Evolutionary conservation across 805 yeast species (phyloP).

Genomic region (Candida takata): DNA sequence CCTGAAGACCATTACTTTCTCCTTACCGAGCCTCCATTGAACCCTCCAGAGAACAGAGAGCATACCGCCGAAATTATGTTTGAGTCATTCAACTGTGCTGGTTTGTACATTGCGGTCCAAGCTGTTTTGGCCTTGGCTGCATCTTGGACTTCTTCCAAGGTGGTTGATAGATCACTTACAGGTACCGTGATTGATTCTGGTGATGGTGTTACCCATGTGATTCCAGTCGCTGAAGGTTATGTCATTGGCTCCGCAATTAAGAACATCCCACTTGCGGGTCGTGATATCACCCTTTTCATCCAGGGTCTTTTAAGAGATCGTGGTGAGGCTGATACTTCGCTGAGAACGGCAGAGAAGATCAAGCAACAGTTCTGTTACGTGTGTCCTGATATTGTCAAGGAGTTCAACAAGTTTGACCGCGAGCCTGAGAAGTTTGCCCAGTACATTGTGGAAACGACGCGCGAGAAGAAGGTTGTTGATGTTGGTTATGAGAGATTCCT

Average conservation of each 20-base stretch:
- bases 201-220: slow-evolving; percentile 98
- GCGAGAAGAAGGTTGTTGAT: slow-evolving; percentile 66
- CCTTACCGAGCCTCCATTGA: slow-evolving; percentile 95
- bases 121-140: slow-evolving; percentile 98
- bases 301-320: slow-evolving; percentile 93
- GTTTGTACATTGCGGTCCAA: slow-evolving; percentile 96
- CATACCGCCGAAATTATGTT: slow-evolving; percentile 98
- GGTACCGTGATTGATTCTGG: slow-evolving; percentile 99
- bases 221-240: slow-evolving; percentile 98
- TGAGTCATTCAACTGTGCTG: slow-evolving; percentile 98
- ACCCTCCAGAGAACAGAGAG: slow-evolving; percentile 99
- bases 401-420: slow-evolving; percentile 88
- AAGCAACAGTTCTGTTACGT: slow-evolving; percentile 97
- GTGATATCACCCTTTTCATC: slow-evolving; percentile 92
- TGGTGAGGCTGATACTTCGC: slow-evolving; percentile 89
- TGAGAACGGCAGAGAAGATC: slow-evolving; percentile 93
- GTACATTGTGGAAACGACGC: slow-evolving; percentile 73
- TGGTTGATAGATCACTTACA: slow-evolving; percentile 87
- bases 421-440: slow-evolving; percentile 93
- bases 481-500: slow-evolving; percentile 96
- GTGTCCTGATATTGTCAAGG: slow-evolving; percentile 95
- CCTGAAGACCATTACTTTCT: slow-evolving; percentile 98
- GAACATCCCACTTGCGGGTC: slow-evolving; percentile 96
- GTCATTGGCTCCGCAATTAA: slow-evolving; percentile 97
- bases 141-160: slow-evolving; percentile 96